Evolutionary conservation across 208 protist genomes (phyloP), one percentile per base, ranked within the genome.

Genomic region (Leishmania aethiopica): DNA sequence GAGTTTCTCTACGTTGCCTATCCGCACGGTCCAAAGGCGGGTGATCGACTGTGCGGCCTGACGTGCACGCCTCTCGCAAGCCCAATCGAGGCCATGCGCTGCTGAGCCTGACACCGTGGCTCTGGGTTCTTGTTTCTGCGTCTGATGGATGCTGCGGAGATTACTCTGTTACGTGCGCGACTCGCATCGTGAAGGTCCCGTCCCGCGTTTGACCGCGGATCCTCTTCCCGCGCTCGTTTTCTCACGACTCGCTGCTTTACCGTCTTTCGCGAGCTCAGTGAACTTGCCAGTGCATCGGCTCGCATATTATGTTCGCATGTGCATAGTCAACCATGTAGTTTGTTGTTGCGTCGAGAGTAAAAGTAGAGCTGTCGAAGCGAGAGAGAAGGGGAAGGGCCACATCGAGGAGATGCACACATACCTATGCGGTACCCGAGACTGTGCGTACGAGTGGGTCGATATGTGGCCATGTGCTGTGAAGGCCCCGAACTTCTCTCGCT

Each of bases 1-100:
- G 92, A 96, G 71, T 97, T 97, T 85, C 80, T 97, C 42, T 88
- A 90, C 55, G 72, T 93, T 15, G 90, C 89, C 59, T 96, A 95
- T 78, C 85, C 66, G 75, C 77, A 84, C 45, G 83, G 83, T 0
- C 89, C 87, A 22, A 66, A 69, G 35, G 47, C 35, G 22, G 83
- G 86, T 25, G 76, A 84, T 53, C 77, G 83, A n/a, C 69, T 82
- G 17, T 78, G 66, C 25, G 55, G 79, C n/a, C 67, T 75, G 25
- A 80, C 75, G 5, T 81, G 59, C 79, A 87, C 75, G 28, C 84
- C 84, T 7, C 84, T 83, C 19, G 37, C 57, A 1, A 70, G 45
- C 57, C 45, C 67, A 11, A 78, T 83, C 19, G 79, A 84, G 75
- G 75, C 83, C 49, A 84, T 82, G 84, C 84, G 81, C 64, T 78